Percentiles rank a stretch among this genome's conserved stretches.
These are phyloP conservation scores for Penicillium sclerotigenum DNA, from an alignment of 2,329 filamentous ascomycete species.

Conservation along the genomic window DNA sequence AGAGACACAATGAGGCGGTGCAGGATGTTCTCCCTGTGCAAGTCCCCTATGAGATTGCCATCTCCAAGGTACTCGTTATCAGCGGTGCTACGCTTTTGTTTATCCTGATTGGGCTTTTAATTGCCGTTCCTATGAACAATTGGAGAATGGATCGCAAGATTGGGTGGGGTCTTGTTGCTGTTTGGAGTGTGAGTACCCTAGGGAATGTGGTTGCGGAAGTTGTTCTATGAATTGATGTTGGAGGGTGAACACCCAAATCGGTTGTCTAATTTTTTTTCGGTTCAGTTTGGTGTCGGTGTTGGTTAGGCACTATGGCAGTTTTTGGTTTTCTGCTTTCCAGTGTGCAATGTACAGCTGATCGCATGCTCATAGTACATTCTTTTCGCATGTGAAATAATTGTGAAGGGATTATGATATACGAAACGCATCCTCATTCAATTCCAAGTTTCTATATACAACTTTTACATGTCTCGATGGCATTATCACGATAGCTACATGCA, in stretches of 20 bases:
- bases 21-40: neutral
- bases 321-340: neutral
- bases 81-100: conserved; percentile 78
- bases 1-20: conserved; percentile 10
- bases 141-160: conserved; percentile 83
- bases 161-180: conserved; percentile 71
- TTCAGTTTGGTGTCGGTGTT: neutral
- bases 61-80: conserved; percentile 80
- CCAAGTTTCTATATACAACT: neutral
- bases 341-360: neutral
- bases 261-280: neutral
- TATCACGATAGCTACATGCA: neutral
- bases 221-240: conserved; percentile 18
- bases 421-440: neutral
- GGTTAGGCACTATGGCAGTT: neutral
- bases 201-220: conserved; percentile 80
- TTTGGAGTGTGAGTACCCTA: conserved; percentile 79
- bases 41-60: conserved; percentile 73
- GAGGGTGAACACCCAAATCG: neutral
- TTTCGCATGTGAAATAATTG: neutral
- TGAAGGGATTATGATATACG: neutral
- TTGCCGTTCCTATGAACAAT: conserved; percentile 77
- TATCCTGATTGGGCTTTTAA: conserved; percentile 73
- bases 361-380: neutral
- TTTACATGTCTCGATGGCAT: neutral